Evolutionary conservation across 2,329 filamentous ascomycete genomes (phyloP).

Genomic region (Calonectria montana): DNA sequence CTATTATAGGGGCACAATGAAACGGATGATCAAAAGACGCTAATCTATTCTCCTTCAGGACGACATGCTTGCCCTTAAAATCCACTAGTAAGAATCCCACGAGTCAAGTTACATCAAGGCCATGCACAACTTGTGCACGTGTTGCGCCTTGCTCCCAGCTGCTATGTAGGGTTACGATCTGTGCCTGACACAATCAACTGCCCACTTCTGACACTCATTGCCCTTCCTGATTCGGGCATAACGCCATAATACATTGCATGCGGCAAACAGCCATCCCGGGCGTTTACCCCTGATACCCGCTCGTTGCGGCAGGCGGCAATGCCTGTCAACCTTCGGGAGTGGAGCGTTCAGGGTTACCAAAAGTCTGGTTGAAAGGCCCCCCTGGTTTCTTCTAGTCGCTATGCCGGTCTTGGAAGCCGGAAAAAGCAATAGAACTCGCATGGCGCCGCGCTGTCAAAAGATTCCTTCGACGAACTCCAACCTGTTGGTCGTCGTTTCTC

Average conservation of each 20-base stretch:
- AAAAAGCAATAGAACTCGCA: neutral
- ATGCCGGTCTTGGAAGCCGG: neutral
- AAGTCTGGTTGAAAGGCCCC: neutral
- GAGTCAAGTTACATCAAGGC: neutral
- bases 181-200: neutral
- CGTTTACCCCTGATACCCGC: constrained; percentile 1
- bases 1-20: constrained; percentile 3
- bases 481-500: neutral
- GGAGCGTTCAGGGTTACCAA: neutral
- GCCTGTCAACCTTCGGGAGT: neutral
- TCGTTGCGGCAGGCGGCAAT: neutral
- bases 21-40: constrained; percentile 4
- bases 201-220: neutral
- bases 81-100: neutral
- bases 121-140: neutral
- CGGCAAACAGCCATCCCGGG: neutral
- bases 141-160: neutral
- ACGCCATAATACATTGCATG: neutral
- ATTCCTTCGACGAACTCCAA: neutral
- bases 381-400: neutral
- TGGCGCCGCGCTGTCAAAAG: neutral
- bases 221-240: neutral
- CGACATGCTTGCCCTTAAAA: neutral
- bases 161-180: neutral
- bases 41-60: neutral